Evolutionary conservation across 768 basidiomycete genomes (phyloP), one percentile per base, ranked within the genome.

Genomic region (Tricholoma sp.): DNA sequence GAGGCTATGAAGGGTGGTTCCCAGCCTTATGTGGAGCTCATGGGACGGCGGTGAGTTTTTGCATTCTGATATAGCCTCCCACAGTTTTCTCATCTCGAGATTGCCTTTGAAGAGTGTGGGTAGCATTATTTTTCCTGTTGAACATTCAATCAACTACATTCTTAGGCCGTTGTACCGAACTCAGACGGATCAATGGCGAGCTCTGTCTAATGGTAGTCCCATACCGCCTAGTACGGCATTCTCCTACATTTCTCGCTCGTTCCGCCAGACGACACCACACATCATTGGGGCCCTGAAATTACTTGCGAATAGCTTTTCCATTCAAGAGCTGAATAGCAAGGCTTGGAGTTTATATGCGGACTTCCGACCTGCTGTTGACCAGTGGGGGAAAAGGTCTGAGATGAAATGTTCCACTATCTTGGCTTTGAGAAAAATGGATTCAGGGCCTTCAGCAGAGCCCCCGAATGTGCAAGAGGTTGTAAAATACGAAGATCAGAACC

Each of bases 21-120:
- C 2, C 92, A 94, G 67, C 90, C 91, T 1, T 93, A 89, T 63
- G 86, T 91, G 10, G 90, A 94, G 61, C 72, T 98, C 24, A 88
- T 97, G 82, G 88, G 91, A 51, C 76, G 81, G 70, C 78, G 85
- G 85, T 84, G 48, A 62, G 69, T 54, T 47, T 49, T 3, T 15
- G 61, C 10, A 10, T 41, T 9, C 33, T 52, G 9, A 6, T 55
- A 12, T 31, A 59, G 24, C 45, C 34, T 24, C 41, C 20, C 29
- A 6, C 42, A 11, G 12, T 3, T 15, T 48, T 41, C 31, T 33
- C 24, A 28, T 49, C 17, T 4, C 24, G 24, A 24, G 29, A 15
- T n/a, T 6, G n/a, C 37, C n/a, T 28, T 13, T 32, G 29, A n/a
- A 49, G 47, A 49, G 13, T 49, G 47, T 49, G 28, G 29, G 17